A percentile compares a stretch with the other conserved stretches of the same genome.
Evolutionary conservation across 441 rosid genomes (phyloP).

Genomic region (Populus tomentosa): DNA sequence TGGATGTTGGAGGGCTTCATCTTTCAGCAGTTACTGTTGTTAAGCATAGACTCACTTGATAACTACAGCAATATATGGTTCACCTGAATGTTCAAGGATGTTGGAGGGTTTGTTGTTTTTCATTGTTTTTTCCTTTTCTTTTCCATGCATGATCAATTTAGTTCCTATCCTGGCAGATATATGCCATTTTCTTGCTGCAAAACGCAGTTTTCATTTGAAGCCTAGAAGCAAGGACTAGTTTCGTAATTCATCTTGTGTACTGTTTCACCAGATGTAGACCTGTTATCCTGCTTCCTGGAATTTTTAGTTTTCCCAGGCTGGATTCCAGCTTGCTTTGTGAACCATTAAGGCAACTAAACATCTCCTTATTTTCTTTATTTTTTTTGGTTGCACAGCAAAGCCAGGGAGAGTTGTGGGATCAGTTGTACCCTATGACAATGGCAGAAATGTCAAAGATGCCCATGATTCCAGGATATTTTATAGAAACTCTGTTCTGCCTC

Average conservation of each 20-base stretch:
- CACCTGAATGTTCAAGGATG: too few species aligned
- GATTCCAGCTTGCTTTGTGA: not conserved
- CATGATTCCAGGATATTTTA: conserved; percentile 40
- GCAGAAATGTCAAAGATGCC: conserved; percentile 42
- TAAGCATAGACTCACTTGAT: not conserved
- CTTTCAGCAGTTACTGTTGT: not conserved
- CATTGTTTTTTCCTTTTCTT: too few species aligned
- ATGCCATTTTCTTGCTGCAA: not conserved
- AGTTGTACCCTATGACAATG: conserved; percentile 47
- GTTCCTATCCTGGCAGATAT: not conserved
- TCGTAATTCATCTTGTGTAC: not conserved
- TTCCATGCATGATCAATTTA: not conserved
- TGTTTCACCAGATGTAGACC: not conserved
- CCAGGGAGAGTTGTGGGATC: conserved; percentile 84
- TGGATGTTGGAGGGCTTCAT: not conserved
- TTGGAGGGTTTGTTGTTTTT: not conserved
- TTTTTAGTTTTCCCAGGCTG: not conserved
- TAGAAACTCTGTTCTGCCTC: conserved; percentile 49
- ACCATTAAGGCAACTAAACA: not conserved
- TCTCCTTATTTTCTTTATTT: not conserved
- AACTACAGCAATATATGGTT: not conserved
- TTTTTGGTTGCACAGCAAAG: conserved; percentile 46
- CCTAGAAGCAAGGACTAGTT: not conserved
- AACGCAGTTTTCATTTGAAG: not conserved
- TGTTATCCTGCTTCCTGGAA: not conserved